A percentile compares a stretch with the other conserved stretches of the same genome.
phyloP scores from a whole-genome alignment of 371 early-diverging fungal species.

The Dichotomocladium elegans region DNA sequence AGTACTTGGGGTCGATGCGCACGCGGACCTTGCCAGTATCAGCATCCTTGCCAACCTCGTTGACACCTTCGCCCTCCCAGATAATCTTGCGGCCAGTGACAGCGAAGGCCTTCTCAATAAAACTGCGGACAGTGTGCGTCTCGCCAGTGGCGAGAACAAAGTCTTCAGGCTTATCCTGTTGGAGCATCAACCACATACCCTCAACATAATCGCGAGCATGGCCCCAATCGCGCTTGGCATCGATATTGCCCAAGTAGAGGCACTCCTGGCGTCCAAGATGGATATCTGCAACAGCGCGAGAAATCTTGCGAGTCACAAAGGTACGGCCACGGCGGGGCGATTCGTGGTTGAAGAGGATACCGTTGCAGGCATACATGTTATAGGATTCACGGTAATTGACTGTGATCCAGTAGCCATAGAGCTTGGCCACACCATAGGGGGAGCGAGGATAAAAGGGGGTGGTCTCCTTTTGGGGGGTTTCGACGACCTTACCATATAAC shows the following conservation, averaged over 20 bases:
- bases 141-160: constrained; percentile 85
- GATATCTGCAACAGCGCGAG: constrained; percentile 79
- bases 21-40: constrained; percentile 68
- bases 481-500: constrained; percentile 79
- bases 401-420: constrained; percentile 81
- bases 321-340: constrained; percentile 81
- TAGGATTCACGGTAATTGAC: constrained; percentile 86
- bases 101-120: constrained; percentile 78
- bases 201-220: constrained; percentile 85
- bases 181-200: constrained; percentile 89
- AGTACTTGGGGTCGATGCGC: constrained; percentile 73
- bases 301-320: constrained; percentile 84
- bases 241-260: constrained; percentile 78
- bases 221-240: constrained; percentile 88
- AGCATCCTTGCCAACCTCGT: constrained; percentile 68
- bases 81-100: constrained; percentile 62
- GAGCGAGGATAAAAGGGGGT: constrained; percentile 88
- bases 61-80: constrained; percentile 78
- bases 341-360: constrained; percentile 87
- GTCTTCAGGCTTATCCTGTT: constrained; percentile 76
- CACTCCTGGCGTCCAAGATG: constrained; percentile 67
- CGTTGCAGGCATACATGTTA: constrained; percentile 81
- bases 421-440: constrained; percentile 86
- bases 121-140: constrained; percentile 79
- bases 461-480: constrained; percentile 79